Conservation (phyloP, 805 yeast species). For the Vanderwaltozyma polyspora region DNA sequence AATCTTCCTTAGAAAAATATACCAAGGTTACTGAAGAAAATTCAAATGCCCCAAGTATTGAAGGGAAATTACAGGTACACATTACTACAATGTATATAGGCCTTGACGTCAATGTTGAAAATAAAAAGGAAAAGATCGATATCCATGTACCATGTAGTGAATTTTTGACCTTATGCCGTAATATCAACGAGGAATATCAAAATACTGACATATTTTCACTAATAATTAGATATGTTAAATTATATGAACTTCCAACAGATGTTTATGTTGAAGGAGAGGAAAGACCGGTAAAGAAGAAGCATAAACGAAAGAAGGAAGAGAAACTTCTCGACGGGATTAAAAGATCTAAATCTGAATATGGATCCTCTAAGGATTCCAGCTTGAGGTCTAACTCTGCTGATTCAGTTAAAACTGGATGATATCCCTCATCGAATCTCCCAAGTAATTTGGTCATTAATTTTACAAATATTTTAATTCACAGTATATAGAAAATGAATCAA, state of each 20-base stretch:
- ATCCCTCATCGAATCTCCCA: too few species aligned
- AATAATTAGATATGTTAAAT: conserved; percentile 59
- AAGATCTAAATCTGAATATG: conserved; percentile 23
- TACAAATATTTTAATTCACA: too few species aligned
- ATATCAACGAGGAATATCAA: conserved; percentile 57
- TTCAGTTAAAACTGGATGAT: neutral
- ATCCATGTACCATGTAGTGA: conserved; percentile 86
- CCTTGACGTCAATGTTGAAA: conserved; percentile 38
- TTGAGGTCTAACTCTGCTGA: neutral
- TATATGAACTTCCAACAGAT: conserved; percentile 72
- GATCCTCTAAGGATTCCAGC: neutral
- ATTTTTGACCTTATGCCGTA: conserved; percentile 68
- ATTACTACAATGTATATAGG: conserved; percentile 77
- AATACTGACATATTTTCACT: conserved; percentile 42
- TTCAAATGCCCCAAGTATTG: conserved; percentile 24
- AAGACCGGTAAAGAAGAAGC: conserved; percentile 53
- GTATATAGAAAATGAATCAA: too few species aligned
- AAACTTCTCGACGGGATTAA: conserved; percentile 15
- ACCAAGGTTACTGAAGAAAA: conserved; percentile 29
- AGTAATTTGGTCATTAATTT: too few species aligned
- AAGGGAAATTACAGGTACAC: conserved; percentile 33
- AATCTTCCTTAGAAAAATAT: conserved; percentile 23
- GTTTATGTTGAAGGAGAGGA: conserved; percentile 73
- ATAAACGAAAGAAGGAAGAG: conserved; percentile 39
- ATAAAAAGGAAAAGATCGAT: conserved; percentile 56